phyloP scores from a whole-genome alignment of 73 alveolate species.

The Stentor coeruleus region DNA sequence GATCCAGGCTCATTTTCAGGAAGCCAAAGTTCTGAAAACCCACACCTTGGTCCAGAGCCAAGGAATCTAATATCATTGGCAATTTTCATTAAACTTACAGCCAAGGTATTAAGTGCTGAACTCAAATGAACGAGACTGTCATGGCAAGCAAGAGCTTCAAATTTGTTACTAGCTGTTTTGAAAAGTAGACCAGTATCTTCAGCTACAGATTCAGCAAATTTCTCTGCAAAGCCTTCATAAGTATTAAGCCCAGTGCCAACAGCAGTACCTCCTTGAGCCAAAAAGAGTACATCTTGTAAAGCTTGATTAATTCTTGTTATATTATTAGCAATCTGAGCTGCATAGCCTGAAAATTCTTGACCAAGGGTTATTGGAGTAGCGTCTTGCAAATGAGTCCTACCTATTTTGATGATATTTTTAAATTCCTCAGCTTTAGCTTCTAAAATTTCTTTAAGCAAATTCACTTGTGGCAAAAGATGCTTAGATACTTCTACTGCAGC shows the following conservation, averaged over 20 bases:
- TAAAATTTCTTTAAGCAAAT: conserved; percentile 62
- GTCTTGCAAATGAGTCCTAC: conserved; percentile 99
- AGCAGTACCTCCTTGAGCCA: conserved; percentile 99
- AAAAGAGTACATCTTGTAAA: conserved; percentile 67
- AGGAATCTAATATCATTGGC: conserved; percentile 97
- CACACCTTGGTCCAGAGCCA: conserved; percentile 99
- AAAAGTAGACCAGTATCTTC: conserved; percentile 90
- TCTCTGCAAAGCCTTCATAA: conserved; percentile 83
- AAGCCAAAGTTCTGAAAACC: conserved; percentile 92
- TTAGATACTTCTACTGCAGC: conserved; percentile 73
- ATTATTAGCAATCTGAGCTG: conserved; percentile 72
- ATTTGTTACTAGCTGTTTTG: conserved; percentile 82
- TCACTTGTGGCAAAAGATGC: conserved; percentile 54
- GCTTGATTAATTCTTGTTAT: conserved; percentile 71
- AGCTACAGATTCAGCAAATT: conserved; percentile 61
- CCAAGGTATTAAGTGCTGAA: conserved; percentile 91
- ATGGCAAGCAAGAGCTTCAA: conserved; percentile 94
- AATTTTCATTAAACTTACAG: conserved; percentile 92
- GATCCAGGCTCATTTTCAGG: conserved; percentile 99
- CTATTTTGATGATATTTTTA: conserved; percentile 92
- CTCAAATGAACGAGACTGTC: conserved; percentile 89
- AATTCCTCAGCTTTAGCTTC: conserved; percentile 87
- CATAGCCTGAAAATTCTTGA: conserved; percentile 96
- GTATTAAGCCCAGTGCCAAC: conserved; percentile 99
- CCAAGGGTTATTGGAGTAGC: conserved; percentile 99